A percentile compares a stretch with the other conserved stretches of the same genome.
Conservation (phyloP, 2,329 filamentous ascomycete species). For the Emydomyces testavorans region DNA sequence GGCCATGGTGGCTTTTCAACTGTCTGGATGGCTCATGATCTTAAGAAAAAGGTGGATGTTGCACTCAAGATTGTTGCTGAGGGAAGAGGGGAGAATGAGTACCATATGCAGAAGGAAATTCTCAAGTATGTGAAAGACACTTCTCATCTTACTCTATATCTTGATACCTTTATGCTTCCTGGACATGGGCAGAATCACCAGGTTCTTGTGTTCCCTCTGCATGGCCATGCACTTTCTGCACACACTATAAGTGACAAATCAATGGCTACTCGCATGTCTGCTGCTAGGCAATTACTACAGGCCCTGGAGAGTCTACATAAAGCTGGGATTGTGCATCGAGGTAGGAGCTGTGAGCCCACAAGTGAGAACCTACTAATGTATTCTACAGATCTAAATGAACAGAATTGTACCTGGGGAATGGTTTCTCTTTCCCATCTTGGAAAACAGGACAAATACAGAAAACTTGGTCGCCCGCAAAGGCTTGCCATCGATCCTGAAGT, state of each 20-base stretch:
- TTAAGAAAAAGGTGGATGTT: conserved; percentile 11
- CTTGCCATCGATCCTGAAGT: neutral
- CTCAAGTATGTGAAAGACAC: conserved; percentile 11
- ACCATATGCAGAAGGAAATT: conserved; percentile 13
- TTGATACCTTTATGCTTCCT: conserved; percentile 11
- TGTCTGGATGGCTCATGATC: conserved; percentile 16
- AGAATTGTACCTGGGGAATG: conserved; percentile 13
- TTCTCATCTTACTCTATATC: conserved; percentile 13
- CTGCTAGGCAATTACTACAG: conserved; percentile 13
- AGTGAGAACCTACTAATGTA: conserved; percentile 3
- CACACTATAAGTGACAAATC: neutral
- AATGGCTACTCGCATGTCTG: conserved; percentile 12
- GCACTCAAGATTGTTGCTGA: conserved; percentile 14
- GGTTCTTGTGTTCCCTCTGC: conserved; percentile 6
- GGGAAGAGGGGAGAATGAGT: conserved; percentile 10
- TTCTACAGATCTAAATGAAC: conserved; percentile 11
- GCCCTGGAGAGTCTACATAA: conserved; percentile 10
- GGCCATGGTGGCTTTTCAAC: conserved; percentile 15
- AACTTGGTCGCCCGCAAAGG: conserved; percentile 10
- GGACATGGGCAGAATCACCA: neutral
- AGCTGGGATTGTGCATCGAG: conserved; percentile 12
- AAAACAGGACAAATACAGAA: conserved; percentile 8
- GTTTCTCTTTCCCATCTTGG: conserved; percentile 7
- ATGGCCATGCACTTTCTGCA: neutral
- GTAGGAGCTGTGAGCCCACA: too few species aligned